Percentiles rank a stretch among this genome's conserved stretches.
phyloP scores from a whole-genome alignment of 2,329 filamentous ascomycete genomes.

The Neospermospora avenae region DNA sequence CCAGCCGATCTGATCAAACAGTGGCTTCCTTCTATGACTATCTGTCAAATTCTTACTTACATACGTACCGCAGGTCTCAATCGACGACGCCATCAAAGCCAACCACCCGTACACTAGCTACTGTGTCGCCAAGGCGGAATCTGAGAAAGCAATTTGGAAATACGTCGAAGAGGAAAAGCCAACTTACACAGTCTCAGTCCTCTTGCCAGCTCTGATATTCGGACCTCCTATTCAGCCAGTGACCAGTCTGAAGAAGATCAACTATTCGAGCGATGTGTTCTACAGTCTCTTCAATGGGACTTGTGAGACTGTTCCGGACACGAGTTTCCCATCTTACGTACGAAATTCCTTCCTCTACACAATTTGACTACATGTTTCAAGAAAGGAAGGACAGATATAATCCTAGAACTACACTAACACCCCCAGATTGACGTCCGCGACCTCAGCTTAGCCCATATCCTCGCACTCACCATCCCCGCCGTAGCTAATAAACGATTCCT shows the following conservation, averaged over 20 bases:
- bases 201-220: constrained; percentile 32
- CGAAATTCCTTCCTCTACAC: not conserved
- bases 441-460: constrained; percentile 31
- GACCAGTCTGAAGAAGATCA: constrained; percentile 26
- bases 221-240: constrained; percentile 32
- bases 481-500: constrained; percentile 28
- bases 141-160: constrained; percentile 33
- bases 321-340: constrained; percentile 25
- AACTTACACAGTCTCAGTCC: constrained; percentile 26
- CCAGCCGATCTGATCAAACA: too few relatives aligned
- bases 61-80: constrained; percentile 17
- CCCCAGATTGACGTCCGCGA: constrained; percentile 31
- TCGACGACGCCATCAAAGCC: constrained; percentile 24
- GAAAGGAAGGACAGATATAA: not conserved
- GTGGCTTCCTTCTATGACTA: too few relatives aligned
- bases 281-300: constrained; percentile 32
- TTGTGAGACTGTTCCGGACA: constrained; percentile 25
- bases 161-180: constrained; percentile 28
- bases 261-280: constrained; percentile 29
- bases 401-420: not conserved
- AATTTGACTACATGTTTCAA: too few relatives aligned
- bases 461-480: constrained; percentile 24
- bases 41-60: not conserved
- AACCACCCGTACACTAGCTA: constrained; percentile 31
- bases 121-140: constrained; percentile 32